A percentile compares a stretch with the other conserved stretches of the same genome.
Evolutionary conservation across 805 yeast genomes (phyloP).

Genomic region (Saturnispora zaruensis): DNA sequence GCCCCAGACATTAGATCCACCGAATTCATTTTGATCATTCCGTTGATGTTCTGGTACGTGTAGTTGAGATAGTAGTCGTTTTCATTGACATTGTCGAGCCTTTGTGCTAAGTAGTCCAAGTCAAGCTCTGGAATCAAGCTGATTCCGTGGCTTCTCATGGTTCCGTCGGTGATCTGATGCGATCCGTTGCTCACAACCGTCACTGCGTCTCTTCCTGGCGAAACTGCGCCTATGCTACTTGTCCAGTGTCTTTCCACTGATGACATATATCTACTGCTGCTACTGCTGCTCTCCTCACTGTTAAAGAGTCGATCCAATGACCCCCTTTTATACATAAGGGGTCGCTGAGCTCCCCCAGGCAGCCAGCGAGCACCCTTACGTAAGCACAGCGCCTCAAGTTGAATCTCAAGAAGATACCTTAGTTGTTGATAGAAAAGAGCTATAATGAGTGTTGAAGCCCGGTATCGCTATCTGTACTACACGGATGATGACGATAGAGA

Average conservation of each 20-base stretch:
- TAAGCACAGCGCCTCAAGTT: neutral
- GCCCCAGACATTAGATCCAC: neutral
- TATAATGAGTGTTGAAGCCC: neutral
- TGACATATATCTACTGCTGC: neutral
- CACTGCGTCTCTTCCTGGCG: neutral
- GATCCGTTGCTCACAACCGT: neutral
- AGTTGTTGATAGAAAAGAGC: neutral
- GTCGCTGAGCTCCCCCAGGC: neutral
- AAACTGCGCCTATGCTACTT: neutral
- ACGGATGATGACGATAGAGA: neutral
- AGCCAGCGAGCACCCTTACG: neutral
- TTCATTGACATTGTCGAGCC: neutral
- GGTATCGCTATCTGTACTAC: neutral
- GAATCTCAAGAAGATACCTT: neutral
- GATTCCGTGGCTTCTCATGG: neutral
- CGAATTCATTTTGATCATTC: constrained; percentile 1
- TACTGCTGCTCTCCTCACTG: neutral
- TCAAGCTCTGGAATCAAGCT: constrained; percentile 1
- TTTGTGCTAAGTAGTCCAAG: neutral
- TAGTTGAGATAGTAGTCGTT: neutral
- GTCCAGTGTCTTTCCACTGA: neutral
- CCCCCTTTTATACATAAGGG: neutral
- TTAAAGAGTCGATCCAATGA: neutral
- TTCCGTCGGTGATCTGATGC: neutral
- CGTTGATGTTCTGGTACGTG: constrained; percentile 4